Base-by-base conservation (phyloP, 2,329 filamentous ascomycete species). In the Ceratocystiopsis sp. region DNA sequence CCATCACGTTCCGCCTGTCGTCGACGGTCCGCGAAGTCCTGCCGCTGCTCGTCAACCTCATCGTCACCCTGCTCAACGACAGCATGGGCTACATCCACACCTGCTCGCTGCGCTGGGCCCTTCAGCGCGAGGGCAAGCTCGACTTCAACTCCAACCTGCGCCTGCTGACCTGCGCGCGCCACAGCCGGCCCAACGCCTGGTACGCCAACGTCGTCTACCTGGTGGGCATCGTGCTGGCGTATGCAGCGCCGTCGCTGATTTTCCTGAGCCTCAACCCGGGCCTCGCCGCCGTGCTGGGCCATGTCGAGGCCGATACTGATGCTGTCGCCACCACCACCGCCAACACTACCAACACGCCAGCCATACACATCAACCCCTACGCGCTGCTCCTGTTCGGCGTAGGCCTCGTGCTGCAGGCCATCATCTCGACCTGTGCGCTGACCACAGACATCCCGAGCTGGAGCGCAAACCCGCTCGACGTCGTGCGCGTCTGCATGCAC, bases 61-160 rank as follows among this genome's bases (percentile, higher is more conserved):
- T 15, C 51, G 50, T 57, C 19, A 56, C 56, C 1, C 44, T 56
- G 4, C 51, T 55, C 12, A 55, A 52, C 37, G 56, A 58, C 43
- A 50, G 47, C 38, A 55, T 57, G 54, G 55, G 55, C n/a, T 58
- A 54, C 38, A 53, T 56, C 17, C 56, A 58, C 37, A 49, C 47
- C 15, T 53, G 51, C 36, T 50, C 55, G 4, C 52, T 57, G 14
- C 51, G 55, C n/a, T 58, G 56, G 56, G 46, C 55, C 3, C 47
- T 57, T 4, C 49, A 54, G 16, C 44, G 50, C 38, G 55, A 58
- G 42, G 51, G 51, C 13, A 51, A 49, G 21, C 52, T 59, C n/a
- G 50, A 53, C 7, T 59, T 55, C 51, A 57, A 54, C 45, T 54
- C 56, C 3, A 59, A 57, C 46, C 45, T 57, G 2, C 53, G 55